Evolutionary conservation across 495 filamentous ascomycete genomes (phyloP).

Genomic region (Extremus antarcticus): DNA sequence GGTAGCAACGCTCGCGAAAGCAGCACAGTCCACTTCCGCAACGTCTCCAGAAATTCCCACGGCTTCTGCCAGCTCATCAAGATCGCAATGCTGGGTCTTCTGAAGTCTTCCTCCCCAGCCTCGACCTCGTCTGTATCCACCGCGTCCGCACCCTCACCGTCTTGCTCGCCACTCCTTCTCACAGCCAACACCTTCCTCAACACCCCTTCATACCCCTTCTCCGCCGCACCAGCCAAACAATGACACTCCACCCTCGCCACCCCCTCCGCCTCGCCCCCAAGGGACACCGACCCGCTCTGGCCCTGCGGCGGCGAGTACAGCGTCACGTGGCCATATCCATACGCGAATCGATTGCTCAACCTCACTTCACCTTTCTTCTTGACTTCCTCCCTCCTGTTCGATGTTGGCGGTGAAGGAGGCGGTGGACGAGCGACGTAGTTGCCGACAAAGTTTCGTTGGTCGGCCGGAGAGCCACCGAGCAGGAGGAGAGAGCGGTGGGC

Average conservation of each 20-base stretch:
- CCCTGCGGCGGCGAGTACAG: slow-evolving; percentile 13
- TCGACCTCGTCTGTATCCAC: neutral
- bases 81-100: slow-evolving; percentile 5
- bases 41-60: slow-evolving; percentile 8
- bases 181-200: slow-evolving; percentile 9
- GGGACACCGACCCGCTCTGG: neutral
- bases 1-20: slow-evolving; percentile 8
- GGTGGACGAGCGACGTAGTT: slow-evolving; percentile 12
- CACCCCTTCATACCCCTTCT: slow-evolving; percentile 11
- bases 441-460: slow-evolving; percentile 12
- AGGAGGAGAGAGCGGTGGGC: slow-evolving; percentile 9
- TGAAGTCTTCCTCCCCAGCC: neutral
- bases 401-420: slow-evolving; percentile 5
- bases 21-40: slow-evolving; percentile 13
- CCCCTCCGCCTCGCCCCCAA: slow-evolving; percentile 17
- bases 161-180: neutral
- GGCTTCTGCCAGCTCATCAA: slow-evolving; percentile 16
- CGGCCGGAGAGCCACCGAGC: slow-evolving; percentile 13
- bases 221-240: slow-evolving; percentile 11
- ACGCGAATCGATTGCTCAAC: slow-evolving; percentile 18
- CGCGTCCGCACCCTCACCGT: neutral
- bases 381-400: neutral
- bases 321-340: slow-evolving; percentile 20
- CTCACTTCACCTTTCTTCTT: slow-evolving; percentile 10
- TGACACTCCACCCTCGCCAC: slow-evolving; percentile 16